Evolutionary conservation across 2,329 filamentous ascomycete species (phyloP), one percentile per base, ranked within the genome.

Genomic region (Didymella pinodella): DNA sequence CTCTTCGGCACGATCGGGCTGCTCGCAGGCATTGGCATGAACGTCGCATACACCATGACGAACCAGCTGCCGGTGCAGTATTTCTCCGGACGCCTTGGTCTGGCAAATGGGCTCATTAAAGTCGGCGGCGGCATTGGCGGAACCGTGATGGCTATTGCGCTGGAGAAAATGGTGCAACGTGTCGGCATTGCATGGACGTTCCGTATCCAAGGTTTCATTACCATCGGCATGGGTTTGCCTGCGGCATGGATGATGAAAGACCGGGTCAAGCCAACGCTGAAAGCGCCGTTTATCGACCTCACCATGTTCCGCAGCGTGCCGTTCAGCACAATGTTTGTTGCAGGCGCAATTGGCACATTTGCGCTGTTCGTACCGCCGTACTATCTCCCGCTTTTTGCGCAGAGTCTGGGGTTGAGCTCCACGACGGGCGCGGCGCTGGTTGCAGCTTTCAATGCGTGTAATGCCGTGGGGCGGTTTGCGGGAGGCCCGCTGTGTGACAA

Each of bases 1-100:
- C 63, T 85, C 11, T 86, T 85, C 57, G 71, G 79, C 2, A 82
- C 80, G 0, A 71, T 75, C 11, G 83, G 84, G 0, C 65, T 81
- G 16, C 61, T 83, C 4, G 75, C 77, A 58, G 83, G 82, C 0
- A 52, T 82, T 22, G 83, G 83, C 0, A 65, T 68, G 51, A 54
- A 51, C 7, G 62, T 68, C 45, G 64, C 71, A 0, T 75, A 71
- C 46, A 61, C 65, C 0, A 65, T 70, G 7, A 54, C 43, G 12
- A 71, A 70, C 43, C 45, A 56, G 3, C 52, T 73, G 6, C 65
- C 69, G 0, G 59, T 70, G 29, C 70, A 74, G 45, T 74, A 69
- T 28, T 74, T 74, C 34, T 69, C 62, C 31, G 63, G 64, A 1
- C 64, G 66, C n/a, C 53, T 72, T 10, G 70, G 71, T 1, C 57